These are phyloP conservation scores for Malassezia dermatis DNA, from an alignment of 1,284 basidiomycete species.

Conservation along the genomic window DNA sequence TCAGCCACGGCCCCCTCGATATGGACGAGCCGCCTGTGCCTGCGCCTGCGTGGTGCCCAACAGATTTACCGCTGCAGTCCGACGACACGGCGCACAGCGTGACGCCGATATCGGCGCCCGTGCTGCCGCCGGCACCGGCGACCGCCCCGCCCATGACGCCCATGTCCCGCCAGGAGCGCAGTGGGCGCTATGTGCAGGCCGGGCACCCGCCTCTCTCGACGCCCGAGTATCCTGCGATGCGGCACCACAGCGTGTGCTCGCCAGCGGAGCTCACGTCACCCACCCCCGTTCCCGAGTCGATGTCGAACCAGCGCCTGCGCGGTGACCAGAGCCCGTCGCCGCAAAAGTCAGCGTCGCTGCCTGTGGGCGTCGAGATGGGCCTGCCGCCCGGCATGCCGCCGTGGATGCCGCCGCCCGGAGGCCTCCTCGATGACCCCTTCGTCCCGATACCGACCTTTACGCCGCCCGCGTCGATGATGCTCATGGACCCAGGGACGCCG, in stretches of 20 bases:
- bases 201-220: not conserved
- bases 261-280: conserved; percentile 2
- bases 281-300: not conserved
- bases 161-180: not conserved
- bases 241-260: conserved; percentile 5
- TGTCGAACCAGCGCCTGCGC: not conserved
- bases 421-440: conserved; percentile 2
- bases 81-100: not conserved
- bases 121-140: not conserved
- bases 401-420: not conserved
- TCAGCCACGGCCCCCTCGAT: not conserved
- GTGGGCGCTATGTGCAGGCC: not conserved
- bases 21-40: not conserved
- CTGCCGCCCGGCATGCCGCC: not conserved
- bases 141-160: conserved; percentile 8
- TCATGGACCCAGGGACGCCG: conserved; percentile 17
- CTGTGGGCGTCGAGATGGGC: conserved; percentile 4
- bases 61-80: not conserved
- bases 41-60: not conserved
- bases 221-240: conserved; percentile 5
- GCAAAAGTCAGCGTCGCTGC: not conserved
- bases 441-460: not conserved
- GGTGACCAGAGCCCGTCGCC: not conserved
- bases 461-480: not conserved
- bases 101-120: not conserved